phyloP scores from a whole-genome alignment of 2,329 filamentous ascomycete species.

The Alternaria sp. region DNA sequence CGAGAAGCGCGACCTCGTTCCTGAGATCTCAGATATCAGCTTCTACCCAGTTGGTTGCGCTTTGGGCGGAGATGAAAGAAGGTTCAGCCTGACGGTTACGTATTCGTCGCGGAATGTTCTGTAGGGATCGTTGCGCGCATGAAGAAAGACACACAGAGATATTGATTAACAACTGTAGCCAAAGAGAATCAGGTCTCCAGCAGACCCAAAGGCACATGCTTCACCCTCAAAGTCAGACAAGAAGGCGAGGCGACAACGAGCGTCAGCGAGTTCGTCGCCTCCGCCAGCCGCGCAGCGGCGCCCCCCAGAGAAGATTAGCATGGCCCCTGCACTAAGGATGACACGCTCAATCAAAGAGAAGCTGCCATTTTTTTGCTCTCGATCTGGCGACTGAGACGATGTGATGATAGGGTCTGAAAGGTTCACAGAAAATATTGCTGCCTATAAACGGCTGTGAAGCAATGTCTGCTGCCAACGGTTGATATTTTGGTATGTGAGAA shows the following conservation, averaged over 20 bases:
- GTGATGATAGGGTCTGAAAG: too few species aligned
- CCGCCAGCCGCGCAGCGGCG: too few species aligned
- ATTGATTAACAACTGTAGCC: too few species aligned
- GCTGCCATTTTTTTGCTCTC: conserved; percentile 42
- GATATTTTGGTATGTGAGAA: not conserved
- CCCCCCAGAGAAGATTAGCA: conserved; percentile 40
- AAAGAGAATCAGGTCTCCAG: too few species aligned
- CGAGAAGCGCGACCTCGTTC: too few species aligned
- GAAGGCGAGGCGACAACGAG: too few species aligned
- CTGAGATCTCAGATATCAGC: too few species aligned
- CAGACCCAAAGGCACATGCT: too few species aligned
- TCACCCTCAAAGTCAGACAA: too few species aligned
- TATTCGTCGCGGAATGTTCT: not conserved
- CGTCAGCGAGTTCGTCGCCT: too few species aligned
- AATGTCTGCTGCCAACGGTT: not conserved
- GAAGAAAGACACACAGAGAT: not conserved
- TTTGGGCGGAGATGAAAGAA: not conserved
- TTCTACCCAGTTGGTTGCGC: not conserved
- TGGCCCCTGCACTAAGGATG: conserved; percentile 83
- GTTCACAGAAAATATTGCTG: too few species aligned
- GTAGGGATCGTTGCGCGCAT: not conserved
- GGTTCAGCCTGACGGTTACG: not conserved
- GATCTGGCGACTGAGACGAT: not conserved
- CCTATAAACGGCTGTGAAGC: not conserved
- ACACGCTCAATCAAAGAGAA: conserved; percentile 63